These are phyloP conservation scores for Durio zibethinus DNA, from an alignment of 345 rosid genomes.

Conservation along the genomic window DNA sequence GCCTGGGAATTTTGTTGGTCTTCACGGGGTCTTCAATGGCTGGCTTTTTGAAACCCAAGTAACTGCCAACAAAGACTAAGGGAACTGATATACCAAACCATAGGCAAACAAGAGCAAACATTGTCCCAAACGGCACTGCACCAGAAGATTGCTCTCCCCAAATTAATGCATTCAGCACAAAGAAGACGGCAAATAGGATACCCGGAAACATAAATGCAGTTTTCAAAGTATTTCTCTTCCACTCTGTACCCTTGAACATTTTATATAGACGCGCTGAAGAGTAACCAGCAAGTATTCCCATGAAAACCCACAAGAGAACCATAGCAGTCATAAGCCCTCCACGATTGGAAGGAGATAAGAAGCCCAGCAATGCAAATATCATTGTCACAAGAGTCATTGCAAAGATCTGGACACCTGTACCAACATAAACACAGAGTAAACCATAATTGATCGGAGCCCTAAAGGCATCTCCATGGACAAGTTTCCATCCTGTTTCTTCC, in stretches of 20 bases:
- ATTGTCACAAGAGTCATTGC: conserved; percentile 92
- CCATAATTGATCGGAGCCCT: conserved; percentile 80
- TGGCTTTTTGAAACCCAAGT: conserved; percentile 88
- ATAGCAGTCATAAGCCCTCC: conserved; percentile 99
- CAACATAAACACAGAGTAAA: conserved; percentile 80
- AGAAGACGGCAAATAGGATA: conserved; percentile 74
- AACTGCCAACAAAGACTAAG: conserved; percentile 89
- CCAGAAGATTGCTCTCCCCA: conserved; percentile 98
- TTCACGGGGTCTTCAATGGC: conserved; percentile 88
- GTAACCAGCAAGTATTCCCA: conserved; percentile 94
- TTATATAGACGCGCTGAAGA: conserved; percentile 83
- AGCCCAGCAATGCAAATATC: conserved; percentile 92
- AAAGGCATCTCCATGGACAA: conserved; percentile 91
- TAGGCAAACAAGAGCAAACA: conserved; percentile 92
- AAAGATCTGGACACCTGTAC: conserved; percentile 91
- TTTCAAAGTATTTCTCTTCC: conserved; percentile 91
- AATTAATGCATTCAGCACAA: conserved; percentile 78
- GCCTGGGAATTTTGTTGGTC: conserved; percentile 94
- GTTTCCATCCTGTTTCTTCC: conserved; percentile 98
- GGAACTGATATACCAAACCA: conserved; percentile 99
- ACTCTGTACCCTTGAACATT: conserved; percentile 92
- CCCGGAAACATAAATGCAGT: conserved; percentile 96
- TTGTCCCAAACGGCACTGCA: conserved; percentile 94
- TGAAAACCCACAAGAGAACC: conserved; percentile 98
- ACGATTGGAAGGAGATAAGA: conserved; percentile 93